Percentiles rank a stretch among this genome's conserved stretches.
phyloP scores from a whole-genome alignment of 805 yeast species.

The Starmerella stigmatis region DNA sequence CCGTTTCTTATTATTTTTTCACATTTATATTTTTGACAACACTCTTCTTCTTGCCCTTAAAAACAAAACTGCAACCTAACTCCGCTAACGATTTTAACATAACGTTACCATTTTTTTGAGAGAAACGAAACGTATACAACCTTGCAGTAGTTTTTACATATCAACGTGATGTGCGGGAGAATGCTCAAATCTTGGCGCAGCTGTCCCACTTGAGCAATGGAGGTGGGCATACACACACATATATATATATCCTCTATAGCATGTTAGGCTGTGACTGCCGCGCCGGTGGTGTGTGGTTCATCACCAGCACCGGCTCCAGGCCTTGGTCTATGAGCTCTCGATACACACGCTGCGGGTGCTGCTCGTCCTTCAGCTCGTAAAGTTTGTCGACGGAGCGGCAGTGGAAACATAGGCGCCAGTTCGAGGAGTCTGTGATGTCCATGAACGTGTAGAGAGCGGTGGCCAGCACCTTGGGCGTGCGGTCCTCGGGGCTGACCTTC shows the following conservation, averaged over 20 bases:
- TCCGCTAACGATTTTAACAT: no score
- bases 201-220: no score
- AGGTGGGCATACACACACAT: no score
- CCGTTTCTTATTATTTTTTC: background rate
- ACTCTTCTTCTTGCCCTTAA: background rate
- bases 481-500: background rate
- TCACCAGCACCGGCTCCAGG: conserved; percentile 1
- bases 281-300: background rate
- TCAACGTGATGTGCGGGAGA: no score
- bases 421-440: background rate
- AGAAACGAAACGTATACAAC: no score
- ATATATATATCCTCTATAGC: background rate
- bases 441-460: background rate
- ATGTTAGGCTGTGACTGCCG: conserved; percentile 4
- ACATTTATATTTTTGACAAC: background rate
- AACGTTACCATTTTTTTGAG: no score
- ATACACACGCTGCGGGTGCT: conserved; percentile 4
- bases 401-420: conserved; percentile 2
- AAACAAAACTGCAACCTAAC: no score
- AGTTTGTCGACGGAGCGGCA: background rate
- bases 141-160: no score
- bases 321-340: conserved; percentile 3
- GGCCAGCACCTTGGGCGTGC: conserved; percentile 3
- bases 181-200: no score
- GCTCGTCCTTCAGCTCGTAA: conserved; percentile 4